Percentiles rank a stretch among this genome's conserved stretches.
Evolutionary conservation across 2,329 filamentous ascomycete species (phyloP).

Genomic region (Truncatella angustata): DNA sequence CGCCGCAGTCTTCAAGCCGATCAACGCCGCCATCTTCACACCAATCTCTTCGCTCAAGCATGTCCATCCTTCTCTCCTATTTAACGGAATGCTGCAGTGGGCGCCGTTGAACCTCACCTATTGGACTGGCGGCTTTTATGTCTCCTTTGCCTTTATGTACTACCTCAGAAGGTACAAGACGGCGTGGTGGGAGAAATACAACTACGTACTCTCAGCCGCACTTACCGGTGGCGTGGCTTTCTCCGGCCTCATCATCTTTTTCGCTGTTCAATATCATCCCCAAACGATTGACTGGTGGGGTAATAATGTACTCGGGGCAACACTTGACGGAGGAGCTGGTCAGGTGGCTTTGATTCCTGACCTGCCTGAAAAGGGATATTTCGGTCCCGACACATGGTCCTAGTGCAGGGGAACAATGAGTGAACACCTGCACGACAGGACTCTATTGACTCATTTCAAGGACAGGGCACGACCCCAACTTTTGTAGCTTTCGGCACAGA

Average conservation of each 20-base stretch:
- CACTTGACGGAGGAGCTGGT: background rate
- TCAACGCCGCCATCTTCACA: background rate
- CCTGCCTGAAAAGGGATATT: background rate
- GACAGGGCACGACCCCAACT: no score
- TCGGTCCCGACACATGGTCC: background rate
- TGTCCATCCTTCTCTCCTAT: slow-evolving; percentile 46
- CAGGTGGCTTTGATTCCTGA: background rate
- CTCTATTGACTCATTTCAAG: no score
- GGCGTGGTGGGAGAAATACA: slow-evolving; percentile 47
- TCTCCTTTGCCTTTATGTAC: background rate
- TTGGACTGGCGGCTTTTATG: slow-evolving; percentile 34
- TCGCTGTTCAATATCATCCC: slow-evolving; percentile 38
- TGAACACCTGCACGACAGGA: no score
- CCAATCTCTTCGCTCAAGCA: background rate
- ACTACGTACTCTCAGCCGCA: slow-evolving; percentile 42
- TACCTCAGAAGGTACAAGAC: slow-evolving; percentile 1
- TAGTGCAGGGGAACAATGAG: no score
- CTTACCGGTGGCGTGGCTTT: slow-evolving; percentile 41
- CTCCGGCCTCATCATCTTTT: slow-evolving; percentile 41
- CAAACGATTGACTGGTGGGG: slow-evolving; percentile 42
- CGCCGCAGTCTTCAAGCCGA: background rate
- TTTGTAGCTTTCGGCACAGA: no score
- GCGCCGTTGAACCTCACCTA: slow-evolving; percentile 45
- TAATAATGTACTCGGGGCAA: slow-evolving; percentile 22
- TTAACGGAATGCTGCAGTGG: slow-evolving; percentile 45